Evolutionary conservation across 2,329 filamentous ascomycete species (phyloP).

Genomic region (Fusarium clavum): DNA sequence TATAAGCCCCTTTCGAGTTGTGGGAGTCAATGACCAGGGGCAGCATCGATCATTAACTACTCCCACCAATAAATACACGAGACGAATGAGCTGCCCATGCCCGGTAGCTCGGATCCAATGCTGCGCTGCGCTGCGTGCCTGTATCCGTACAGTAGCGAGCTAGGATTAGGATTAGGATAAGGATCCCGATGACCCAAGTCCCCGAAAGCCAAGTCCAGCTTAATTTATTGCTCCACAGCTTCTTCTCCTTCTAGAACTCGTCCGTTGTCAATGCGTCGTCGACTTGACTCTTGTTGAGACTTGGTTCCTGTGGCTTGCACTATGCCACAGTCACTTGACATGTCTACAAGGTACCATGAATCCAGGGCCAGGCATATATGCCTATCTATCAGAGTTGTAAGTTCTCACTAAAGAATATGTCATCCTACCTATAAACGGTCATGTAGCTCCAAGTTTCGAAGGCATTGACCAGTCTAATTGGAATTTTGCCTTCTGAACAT

Average conservation of each 20-base stretch:
- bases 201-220: slow-evolving; percentile 36
- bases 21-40: slow-evolving; percentile 25
- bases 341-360: neutral
- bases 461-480: neutral
- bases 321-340: neutral
- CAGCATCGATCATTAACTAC: slow-evolving; percentile 25
- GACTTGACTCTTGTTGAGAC: neutral
- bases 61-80: slow-evolving; percentile 40
- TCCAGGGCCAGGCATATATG: neutral
- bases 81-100: slow-evolving; percentile 29
- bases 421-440: neutral
- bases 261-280: slow-evolving; percentile 29
- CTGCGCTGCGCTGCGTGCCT: slow-evolving; percentile 23
- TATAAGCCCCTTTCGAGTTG: slow-evolving; percentile 26
- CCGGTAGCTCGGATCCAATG: slow-evolving; percentile 41
- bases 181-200: slow-evolving; percentile 27
- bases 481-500: neutral
- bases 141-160: slow-evolving; percentile 6
- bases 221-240: slow-evolving; percentile 32
- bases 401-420: neutral
- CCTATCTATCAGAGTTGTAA: neutral
- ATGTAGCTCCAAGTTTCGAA: neutral
- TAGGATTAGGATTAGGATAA: slow-evolving; percentile 29
- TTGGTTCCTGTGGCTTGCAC: slow-evolving; percentile 12
- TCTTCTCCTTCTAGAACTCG: slow-evolving; percentile 36